Conservation (phyloP, 495 filamentous ascomycete genomes). For the Talaromyces borbonicus region DNA sequence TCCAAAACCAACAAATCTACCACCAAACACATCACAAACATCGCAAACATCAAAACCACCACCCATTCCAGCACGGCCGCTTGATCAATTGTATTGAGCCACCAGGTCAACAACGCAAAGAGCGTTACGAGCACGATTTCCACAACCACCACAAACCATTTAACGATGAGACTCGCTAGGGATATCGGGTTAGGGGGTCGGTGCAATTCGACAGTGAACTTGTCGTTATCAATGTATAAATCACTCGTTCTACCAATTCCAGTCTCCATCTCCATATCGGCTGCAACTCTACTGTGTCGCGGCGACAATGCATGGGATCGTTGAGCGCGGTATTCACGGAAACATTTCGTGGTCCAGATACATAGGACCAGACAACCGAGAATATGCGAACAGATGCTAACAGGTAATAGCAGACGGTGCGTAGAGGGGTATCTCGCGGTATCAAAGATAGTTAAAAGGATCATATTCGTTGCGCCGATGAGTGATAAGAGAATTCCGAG, state of each 20-base stretch:
- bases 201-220: slow-evolving; percentile 1
- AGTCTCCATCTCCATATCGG: no score
- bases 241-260: no score
- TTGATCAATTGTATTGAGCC: background rate
- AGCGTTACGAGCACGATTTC: background rate
- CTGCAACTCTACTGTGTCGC: no score
- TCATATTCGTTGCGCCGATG: background rate
- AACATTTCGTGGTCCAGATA: background rate
- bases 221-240: no score
- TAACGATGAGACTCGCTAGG: background rate
- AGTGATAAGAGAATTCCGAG: slow-evolving; percentile 4
- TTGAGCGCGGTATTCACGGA: background rate
- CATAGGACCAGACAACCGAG: slow-evolving; percentile 3
- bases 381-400: slow-evolving; percentile 1
- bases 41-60: slow-evolving; percentile 4
- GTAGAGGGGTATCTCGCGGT: background rate
- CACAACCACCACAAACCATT: background rate
- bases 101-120: slow-evolving; percentile 6
- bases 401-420: background rate
- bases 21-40: slow-evolving; percentile 5
- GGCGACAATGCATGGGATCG: no score
- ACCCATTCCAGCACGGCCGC: slow-evolving; percentile 5
- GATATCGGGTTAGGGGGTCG: background rate
- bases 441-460: slow-evolving; percentile 8
- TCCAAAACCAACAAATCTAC: slow-evolving; percentile 4